Evolutionary conservation across 306 rosid species (phyloP).

Genomic region (Heteromeles arbutifolia): DNA sequence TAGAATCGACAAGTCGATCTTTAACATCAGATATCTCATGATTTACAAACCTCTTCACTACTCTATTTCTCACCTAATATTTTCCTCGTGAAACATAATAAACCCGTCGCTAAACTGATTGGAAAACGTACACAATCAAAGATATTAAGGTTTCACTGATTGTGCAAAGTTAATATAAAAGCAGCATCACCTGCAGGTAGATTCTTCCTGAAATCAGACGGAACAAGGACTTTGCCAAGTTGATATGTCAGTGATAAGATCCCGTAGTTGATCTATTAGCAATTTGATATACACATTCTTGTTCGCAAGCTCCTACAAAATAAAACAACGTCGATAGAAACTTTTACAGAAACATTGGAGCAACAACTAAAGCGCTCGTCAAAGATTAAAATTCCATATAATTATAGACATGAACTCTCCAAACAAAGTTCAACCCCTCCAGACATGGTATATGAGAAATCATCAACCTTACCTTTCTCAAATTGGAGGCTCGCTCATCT

Average conservation of each 20-base stretch:
- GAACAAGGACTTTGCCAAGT: conserved; percentile 94
- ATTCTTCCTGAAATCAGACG: conserved; percentile 19
- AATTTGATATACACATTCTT: conserved; percentile 66
- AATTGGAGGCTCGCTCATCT: conserved; percentile 59
- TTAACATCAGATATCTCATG: background rate
- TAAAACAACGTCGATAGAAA: conserved; percentile 1
- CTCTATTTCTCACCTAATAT: background rate
- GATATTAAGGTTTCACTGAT: background rate
- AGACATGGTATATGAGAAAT: background rate
- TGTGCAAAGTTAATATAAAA: background rate
- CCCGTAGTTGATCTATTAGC: conserved; percentile 79
- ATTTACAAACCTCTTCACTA: background rate
- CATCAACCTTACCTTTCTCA: conserved; percentile 49
- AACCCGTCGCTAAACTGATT: background rate
- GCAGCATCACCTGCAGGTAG: background rate
- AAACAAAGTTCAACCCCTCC: background rate
- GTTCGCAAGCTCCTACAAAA: conserved; percentile 62
- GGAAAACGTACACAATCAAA: background rate
- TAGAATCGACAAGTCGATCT: background rate
- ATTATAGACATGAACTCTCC: background rate
- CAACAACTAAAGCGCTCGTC: background rate
- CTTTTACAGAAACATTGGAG: background rate
- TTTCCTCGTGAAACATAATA: background rate
- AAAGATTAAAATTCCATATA: background rate
- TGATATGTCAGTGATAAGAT: conserved; percentile 74